These are phyloP conservation scores for Fonsecaea multimorphosa DNA, from an alignment of 2,329 filamentous ascomycete genomes.

Conservation along the genomic window DNA sequence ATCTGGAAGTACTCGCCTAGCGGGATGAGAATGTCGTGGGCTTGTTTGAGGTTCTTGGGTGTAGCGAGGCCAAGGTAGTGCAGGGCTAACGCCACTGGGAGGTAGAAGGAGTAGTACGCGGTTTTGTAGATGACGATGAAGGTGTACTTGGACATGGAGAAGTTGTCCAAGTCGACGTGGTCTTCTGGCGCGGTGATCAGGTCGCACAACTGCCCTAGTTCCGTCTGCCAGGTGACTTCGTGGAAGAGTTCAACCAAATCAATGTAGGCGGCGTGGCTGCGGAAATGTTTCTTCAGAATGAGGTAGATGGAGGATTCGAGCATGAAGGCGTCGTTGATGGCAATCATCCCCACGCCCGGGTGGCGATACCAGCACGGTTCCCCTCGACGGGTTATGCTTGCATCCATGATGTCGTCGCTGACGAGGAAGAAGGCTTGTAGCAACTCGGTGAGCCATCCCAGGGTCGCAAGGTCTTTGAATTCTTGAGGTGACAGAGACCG, in stretches of 20 bases:
- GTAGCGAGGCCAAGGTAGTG: constrained; percentile 85
- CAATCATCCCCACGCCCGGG: constrained; percentile 87
- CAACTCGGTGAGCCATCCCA: constrained; percentile 98
- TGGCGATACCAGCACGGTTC: constrained; percentile 96
- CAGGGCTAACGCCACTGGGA: constrained; percentile 89
- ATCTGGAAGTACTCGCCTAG: constrained; percentile 99
- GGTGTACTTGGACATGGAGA: constrained; percentile 90
- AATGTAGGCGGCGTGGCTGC: constrained; percentile 81
- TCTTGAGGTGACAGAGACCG: constrained; percentile 76
- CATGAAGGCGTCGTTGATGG: constrained; percentile 98
- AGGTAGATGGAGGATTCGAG: constrained; percentile 89
- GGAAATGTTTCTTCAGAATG: constrained; percentile 93
- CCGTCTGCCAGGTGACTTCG: constrained; percentile 90
- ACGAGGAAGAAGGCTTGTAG: constrained; percentile 99
- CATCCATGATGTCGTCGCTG: constrained; percentile 98
- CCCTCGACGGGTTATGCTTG: constrained; percentile 90
- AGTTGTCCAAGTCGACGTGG: constrained; percentile 89
- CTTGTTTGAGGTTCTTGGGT: constrained; percentile 84
- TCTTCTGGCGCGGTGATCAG: constrained; percentile 96
- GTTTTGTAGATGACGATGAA: constrained; percentile 99
- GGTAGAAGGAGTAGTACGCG: constrained; percentile 98
- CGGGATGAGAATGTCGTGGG: constrained; percentile 90
- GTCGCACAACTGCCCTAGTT: constrained; percentile 93
- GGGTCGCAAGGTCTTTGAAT: constrained; percentile 83
- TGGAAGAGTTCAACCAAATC: constrained; percentile 97